Percentiles rank a stretch among this genome's conserved stretches.
Conservation (phyloP, 164 flowering plant genomes). For the Echeveria elegans region DNA sequence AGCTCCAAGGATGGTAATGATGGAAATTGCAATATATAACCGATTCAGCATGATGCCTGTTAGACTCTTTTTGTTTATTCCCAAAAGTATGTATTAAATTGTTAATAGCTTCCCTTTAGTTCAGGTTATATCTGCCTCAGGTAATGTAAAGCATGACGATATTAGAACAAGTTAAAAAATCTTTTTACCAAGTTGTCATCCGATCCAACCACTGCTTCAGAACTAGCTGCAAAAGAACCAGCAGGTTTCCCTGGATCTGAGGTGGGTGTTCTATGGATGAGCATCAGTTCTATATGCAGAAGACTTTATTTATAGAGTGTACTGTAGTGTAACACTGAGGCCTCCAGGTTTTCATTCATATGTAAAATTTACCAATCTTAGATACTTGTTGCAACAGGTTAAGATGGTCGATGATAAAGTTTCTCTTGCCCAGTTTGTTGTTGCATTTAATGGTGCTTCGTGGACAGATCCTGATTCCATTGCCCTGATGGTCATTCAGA, state of each 20-base stretch:
- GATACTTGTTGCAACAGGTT: conserved; percentile 72
- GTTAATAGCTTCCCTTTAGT: neutral
- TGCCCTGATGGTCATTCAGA: conserved; percentile 93
- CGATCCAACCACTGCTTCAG: conserved; percentile 67
- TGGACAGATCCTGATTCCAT: conserved; percentile 99
- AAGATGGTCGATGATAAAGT: conserved; percentile 78
- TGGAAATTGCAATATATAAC: neutral
- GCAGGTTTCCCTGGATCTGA: conserved; percentile 92
- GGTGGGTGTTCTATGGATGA: conserved; percentile 28
- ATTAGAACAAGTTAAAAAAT: conserved; percentile 76
- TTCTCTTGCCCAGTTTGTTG: conserved; percentile 91
- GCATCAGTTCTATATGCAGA: neutral
- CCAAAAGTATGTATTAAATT: no score
- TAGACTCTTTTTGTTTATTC: no score
- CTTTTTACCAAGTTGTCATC: conserved; percentile 70
- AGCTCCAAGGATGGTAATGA: conserved; percentile 77
- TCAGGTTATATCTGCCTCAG: conserved; percentile 88
- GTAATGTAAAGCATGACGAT: conserved; percentile 95
- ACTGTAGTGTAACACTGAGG: neutral
- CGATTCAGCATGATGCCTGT: no score
- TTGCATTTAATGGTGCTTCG: conserved; percentile 91
- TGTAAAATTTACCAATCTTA: neutral
- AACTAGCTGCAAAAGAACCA: conserved; percentile 68
- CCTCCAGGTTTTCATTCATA: no score
- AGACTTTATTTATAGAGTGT: neutral